phyloP scores from a whole-genome alignment of 495 filamentous ascomycete species.

The Penicillium waksmanii region DNA sequence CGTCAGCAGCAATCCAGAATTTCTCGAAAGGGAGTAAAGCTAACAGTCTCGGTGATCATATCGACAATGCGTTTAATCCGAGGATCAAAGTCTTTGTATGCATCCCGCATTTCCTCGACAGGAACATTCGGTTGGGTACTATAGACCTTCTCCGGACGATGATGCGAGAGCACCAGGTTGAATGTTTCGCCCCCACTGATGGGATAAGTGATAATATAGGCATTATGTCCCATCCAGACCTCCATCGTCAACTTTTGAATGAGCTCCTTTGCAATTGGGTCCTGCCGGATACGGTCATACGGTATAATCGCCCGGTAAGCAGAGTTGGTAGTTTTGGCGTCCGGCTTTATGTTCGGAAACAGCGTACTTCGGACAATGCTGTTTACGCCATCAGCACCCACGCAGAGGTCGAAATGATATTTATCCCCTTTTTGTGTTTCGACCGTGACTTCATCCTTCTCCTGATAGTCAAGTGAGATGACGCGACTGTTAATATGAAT shows the following conservation, averaged over 20 bases:
- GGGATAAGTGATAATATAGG: slow-evolving; percentile 50
- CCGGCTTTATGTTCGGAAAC: slow-evolving; percentile 39
- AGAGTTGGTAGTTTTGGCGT: slow-evolving; percentile 42
- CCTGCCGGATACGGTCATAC: slow-evolving; percentile 39
- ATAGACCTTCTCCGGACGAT: slow-evolving; percentile 22
- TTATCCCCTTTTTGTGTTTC: slow-evolving; percentile 33
- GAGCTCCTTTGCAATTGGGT: slow-evolving; percentile 40
- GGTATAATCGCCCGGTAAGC: slow-evolving; percentile 47
- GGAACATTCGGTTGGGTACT: slow-evolving; percentile 28
- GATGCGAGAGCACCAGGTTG: slow-evolving; percentile 53
- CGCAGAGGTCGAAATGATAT: slow-evolving; percentile 42
- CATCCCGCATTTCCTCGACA: slow-evolving; percentile 36
- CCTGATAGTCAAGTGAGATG: slow-evolving; percentile 24
- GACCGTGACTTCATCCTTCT: slow-evolving; percentile 30
- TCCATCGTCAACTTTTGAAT: slow-evolving; percentile 47
- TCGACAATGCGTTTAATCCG: slow-evolving; percentile 26
- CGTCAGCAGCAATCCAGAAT: slow-evolving; percentile 3
- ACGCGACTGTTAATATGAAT: slow-evolving; percentile 43
- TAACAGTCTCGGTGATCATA: slow-evolving; percentile 26
- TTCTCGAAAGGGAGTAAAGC: slow-evolving; percentile 2
- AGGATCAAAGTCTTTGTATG: slow-evolving; percentile 32
- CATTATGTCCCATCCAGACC: slow-evolving; percentile 41
- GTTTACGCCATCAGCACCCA: slow-evolving; percentile 47
- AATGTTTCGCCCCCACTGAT: slow-evolving; percentile 47
- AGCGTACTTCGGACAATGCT: slow-evolving; percentile 38